A percentile compares a stretch with the other conserved stretches of the same genome.
These are phyloP conservation scores for Aspergillus mulundensis DNA, from an alignment of 495 filamentous ascomycete species.

Conservation along the genomic window DNA sequence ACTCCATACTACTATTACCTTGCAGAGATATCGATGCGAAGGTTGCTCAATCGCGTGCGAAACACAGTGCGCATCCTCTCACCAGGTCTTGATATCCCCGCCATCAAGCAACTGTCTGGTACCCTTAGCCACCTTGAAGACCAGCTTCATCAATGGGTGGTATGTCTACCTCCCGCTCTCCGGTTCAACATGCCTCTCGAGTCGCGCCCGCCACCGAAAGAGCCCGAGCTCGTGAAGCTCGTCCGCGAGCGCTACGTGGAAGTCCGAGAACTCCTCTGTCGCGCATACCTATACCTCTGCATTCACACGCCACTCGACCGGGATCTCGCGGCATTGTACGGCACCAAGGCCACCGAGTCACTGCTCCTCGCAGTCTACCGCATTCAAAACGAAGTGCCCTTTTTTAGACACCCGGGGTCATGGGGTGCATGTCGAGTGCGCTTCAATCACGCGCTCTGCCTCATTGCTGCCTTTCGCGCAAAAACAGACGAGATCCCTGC, in stretches of 20 bases:
- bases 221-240: conserved; percentile 33
- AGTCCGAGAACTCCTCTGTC: conserved; percentile 36
- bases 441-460: conserved; percentile 29
- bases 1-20: conserved; percentile 37
- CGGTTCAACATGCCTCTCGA: conserved; percentile 30
- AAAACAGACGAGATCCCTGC: conserved; percentile 20
- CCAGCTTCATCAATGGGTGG: conserved; percentile 35
- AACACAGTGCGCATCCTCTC: conserved; percentile 32
- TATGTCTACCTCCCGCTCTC: conserved; percentile 29
- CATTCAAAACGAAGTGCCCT: conserved; percentile 27
- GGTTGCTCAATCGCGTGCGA: conserved; percentile 34
- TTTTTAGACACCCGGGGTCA: conserved; percentile 30
- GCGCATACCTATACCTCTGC: conserved; percentile 35
- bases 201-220: conserved; percentile 18
- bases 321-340: conserved; percentile 18
- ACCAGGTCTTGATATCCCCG: conserved; percentile 24
- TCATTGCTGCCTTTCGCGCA: conserved; percentile 26
- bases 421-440: conserved; percentile 30
- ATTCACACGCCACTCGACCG: conserved; percentile 22
- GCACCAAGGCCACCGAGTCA: conserved; percentile 26
- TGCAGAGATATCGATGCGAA: conserved; percentile 36
- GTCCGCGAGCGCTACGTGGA: conserved; percentile 36
- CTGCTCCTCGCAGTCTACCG: conserved; percentile 26
- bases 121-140: conserved; percentile 29
- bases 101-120: conserved; percentile 24